Evolutionary conservation across 805 yeast species (phyloP).

Genomic region (Brettanomyces sp.): DNA sequence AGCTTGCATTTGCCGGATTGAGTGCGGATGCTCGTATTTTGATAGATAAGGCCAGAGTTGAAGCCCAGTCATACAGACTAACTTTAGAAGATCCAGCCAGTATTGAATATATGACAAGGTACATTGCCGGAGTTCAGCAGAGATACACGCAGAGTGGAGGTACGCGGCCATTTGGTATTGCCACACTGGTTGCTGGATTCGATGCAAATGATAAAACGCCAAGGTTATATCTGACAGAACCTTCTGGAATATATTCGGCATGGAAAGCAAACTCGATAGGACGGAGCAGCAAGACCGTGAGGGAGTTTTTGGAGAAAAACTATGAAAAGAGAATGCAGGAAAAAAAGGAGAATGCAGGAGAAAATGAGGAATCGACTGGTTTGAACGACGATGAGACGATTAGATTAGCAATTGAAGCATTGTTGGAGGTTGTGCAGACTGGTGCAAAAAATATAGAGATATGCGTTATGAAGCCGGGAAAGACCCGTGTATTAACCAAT

Average conservation of each 20-base stretch:
- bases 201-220: constrained; percentile 79
- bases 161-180: constrained; percentile 95
- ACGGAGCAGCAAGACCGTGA: constrained; percentile 86
- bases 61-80: constrained; percentile 89
- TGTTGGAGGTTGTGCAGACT: constrained; percentile 94
- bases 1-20: constrained; percentile 92
- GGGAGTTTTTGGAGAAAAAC: constrained; percentile 89
- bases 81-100: constrained; percentile 93
- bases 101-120: constrained; percentile 84
- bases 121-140: constrained; percentile 97
- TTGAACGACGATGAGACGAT: constrained; percentile 62
- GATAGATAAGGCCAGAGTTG: constrained; percentile 91
- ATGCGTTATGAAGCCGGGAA: constrained; percentile 70
- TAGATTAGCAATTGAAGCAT: constrained; percentile 72
- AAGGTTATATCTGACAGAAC: constrained; percentile 88
- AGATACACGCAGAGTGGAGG: constrained; percentile 97
- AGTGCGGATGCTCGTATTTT: constrained; percentile 97
- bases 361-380: constrained; percentile 58
- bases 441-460: constrained; percentile 96
- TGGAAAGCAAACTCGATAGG: constrained; percentile 99
- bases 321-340: constrained; percentile 28
- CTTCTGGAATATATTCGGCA: constrained; percentile 92
- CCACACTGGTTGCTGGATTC: constrained; percentile 92
- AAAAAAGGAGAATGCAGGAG: constrained; percentile 93
- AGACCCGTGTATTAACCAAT: constrained; percentile 49